Conservation (phyloP, 139 green algal species). For the Chlorella sp. region DNA sequence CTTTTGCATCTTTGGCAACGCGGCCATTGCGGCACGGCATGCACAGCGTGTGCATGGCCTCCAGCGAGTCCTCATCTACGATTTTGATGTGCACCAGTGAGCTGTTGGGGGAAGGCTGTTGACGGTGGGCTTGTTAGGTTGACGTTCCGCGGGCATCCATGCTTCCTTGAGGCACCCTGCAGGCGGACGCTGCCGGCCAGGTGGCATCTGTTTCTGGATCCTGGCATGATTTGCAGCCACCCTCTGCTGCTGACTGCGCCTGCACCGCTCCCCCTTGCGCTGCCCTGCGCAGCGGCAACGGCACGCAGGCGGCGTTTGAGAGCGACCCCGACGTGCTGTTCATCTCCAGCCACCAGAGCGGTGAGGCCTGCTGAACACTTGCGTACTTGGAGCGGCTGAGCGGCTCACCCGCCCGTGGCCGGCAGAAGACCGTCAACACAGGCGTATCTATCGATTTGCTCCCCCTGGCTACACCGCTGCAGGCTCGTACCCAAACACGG, state of each 20-base stretch:
- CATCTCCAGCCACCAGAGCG: slow-evolving; percentile 82
- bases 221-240: no score
- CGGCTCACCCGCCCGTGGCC: no score
- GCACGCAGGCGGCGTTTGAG: slow-evolving; percentile 87
- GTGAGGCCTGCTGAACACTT: no score
- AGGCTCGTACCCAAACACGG: slow-evolving; percentile 60
- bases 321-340: slow-evolving; percentile 84
- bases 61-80: slow-evolving; percentile 20
- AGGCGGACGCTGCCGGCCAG: no score
- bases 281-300: slow-evolving; percentile 79
- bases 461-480: not conserved
- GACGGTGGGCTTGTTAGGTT: no score
- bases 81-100: slow-evolving; percentile 1
- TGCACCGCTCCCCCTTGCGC: no score
- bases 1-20: slow-evolving; percentile 90
- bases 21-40: slow-evolving; percentile 78
- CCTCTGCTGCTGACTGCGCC: no score
- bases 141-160: no score
- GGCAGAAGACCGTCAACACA: no score
- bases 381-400: not conserved
- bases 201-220: no score
- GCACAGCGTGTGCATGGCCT: slow-evolving; percentile 51
- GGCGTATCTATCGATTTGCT: no score
- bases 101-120: not conserved
- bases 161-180: no score